Percentiles rank a stretch among this genome's conserved stretches.
These are phyloP conservation scores for Drechslerella stenobrocha DNA, from an alignment of 2,329 filamentous ascomycete genomes.

Conservation along the genomic window DNA sequence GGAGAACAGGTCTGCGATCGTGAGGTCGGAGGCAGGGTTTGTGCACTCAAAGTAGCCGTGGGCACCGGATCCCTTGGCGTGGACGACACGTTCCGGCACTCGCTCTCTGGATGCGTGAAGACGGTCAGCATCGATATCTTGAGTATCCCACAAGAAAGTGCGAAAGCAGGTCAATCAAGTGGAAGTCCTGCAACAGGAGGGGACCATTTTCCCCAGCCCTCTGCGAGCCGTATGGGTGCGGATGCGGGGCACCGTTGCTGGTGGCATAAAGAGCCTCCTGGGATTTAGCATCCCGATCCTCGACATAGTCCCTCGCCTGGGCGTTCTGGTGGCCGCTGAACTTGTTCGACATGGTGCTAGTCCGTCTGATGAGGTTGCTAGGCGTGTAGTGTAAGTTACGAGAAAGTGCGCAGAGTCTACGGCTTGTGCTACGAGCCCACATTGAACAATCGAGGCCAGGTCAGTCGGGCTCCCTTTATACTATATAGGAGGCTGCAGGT, in stretches of 20 bases:
- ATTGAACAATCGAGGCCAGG: constrained; percentile 25
- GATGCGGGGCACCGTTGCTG: constrained; percentile 63
- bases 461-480: constrained; percentile 15
- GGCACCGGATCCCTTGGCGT: constrained; percentile 56
- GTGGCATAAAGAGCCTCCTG: constrained; percentile 59
- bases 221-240: constrained; percentile 65
- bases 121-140: too few relatives aligned
- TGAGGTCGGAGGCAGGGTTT: constrained; percentile 61
- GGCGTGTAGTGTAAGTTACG: constrained; percentile 3
- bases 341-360: constrained; percentile 33
- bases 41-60: constrained; percentile 60
- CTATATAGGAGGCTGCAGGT: not conserved
- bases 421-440: constrained; percentile 23
- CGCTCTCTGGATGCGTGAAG: constrained; percentile 54
- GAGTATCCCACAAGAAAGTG: constrained; percentile 55
- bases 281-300: constrained; percentile 40
- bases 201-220: constrained; percentile 64
- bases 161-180: constrained; percentile 66
- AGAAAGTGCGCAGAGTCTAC: constrained; percentile 18
- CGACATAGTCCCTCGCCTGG: constrained; percentile 30
- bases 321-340: constrained; percentile 36
- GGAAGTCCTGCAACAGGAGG: constrained; percentile 67
- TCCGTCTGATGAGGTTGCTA: constrained; percentile 15
- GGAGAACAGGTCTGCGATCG: constrained; percentile 61
- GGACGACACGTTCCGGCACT: constrained; percentile 59